Percentiles rank a stretch among this genome's conserved stretches.
phyloP scores from a whole-genome alignment of 2,329 filamentous ascomycete genomes.

The Didymella segeticola region DNA sequence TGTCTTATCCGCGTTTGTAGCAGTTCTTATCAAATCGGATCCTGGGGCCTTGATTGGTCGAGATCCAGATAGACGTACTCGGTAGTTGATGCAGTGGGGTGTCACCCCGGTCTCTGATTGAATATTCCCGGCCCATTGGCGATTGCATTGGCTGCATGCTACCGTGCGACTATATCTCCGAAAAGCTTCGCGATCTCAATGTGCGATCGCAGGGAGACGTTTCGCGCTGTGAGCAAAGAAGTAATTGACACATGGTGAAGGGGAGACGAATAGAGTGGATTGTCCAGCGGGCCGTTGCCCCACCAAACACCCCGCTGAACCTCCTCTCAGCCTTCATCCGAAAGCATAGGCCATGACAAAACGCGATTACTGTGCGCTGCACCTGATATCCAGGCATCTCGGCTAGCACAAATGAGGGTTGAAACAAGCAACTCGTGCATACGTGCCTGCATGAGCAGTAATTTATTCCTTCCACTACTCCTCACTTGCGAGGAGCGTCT shows the following conservation, averaged over 20 bases:
- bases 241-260: not conserved
- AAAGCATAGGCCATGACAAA: conserved; percentile 3
- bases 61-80: conserved; percentile 24
- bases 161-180: not conserved
- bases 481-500: no score
- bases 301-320: conserved; percentile 11
- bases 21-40: conserved; percentile 27
- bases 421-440: conserved; percentile 1
- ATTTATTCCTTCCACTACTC: not conserved
- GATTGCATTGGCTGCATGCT: not conserved
- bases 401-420: not conserved
- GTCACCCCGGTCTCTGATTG: not conserved
- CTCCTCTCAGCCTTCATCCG: conserved; percentile 3
- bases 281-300: conserved; percentile 7
- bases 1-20: conserved; percentile 12
- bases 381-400: not conserved
- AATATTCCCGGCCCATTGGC: not conserved
- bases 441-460: not conserved
- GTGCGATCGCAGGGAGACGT: not conserved
- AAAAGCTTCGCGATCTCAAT: not conserved
- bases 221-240: not conserved
- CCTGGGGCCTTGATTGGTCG: conserved; percentile 24
- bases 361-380: not conserved
- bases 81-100: conserved; percentile 21
- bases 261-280: not conserved